Evolutionary conservation across 768 basidiomycete species (phyloP).

Genomic region (Chlorophyllum brunneum): DNA sequence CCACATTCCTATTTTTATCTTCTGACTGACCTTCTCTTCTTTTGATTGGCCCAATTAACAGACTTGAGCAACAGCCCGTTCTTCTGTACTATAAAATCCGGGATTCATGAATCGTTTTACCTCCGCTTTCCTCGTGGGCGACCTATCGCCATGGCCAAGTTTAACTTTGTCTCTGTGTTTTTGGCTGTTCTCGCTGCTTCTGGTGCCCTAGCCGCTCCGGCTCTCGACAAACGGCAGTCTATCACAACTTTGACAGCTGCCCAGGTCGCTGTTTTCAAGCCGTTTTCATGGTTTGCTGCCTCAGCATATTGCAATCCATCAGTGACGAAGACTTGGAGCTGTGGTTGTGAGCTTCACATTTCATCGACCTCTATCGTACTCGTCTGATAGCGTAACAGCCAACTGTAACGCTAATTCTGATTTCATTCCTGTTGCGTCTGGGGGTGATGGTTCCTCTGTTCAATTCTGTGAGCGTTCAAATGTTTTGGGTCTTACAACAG

Average conservation of each 20-base stretch:
- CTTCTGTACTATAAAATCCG: conserved; percentile 2
- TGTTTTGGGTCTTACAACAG: background rate
- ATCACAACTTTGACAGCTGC: conserved; percentile 34
- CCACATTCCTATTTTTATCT: too few relatives aligned
- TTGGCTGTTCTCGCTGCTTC: conserved; percentile 17
- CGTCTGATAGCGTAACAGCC: conserved; percentile 19
- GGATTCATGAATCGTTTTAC: background rate
- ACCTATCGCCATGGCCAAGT: conserved; percentile 2
- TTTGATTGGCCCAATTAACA: too few relatives aligned
- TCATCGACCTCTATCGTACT: background rate
- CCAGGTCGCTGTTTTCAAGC: conserved; percentile 37
- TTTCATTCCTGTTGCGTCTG: conserved; percentile 41
- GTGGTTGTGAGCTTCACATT: conserved; percentile 30
- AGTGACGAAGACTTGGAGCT: conserved; percentile 44
- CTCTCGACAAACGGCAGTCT: conserved; percentile 17
- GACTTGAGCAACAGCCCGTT: too few relatives aligned
- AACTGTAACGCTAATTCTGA: conserved; percentile 37
- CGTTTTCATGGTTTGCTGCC: conserved; percentile 46
- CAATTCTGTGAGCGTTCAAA: conserved; percentile 34
- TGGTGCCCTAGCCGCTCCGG: conserved; percentile 21
- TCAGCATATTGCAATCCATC: conserved; percentile 44
- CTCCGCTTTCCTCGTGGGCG: background rate
- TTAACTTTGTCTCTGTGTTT: conserved; percentile 12
- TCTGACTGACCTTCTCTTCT: too few relatives aligned
- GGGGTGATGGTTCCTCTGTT: conserved; percentile 32